Percentiles rank a stretch among this genome's conserved stretches.
These are phyloP conservation scores for Eimeria sp. DNA, from an alignment of 169 alveolate species.

Conservation along the genomic window DNA sequence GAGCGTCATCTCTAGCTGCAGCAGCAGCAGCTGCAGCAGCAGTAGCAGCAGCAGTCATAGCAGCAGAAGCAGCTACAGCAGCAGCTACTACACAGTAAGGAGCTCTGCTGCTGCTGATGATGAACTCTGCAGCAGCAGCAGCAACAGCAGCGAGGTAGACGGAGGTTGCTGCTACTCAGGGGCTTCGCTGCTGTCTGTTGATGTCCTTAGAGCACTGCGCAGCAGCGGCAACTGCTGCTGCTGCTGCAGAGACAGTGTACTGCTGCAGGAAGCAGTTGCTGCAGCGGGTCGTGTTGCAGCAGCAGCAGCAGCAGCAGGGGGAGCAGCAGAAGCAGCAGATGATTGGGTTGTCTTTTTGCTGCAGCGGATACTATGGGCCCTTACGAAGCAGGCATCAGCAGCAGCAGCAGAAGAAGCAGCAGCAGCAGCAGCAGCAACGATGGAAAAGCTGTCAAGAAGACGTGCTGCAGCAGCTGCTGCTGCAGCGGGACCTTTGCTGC, in stretches of 20 bases:
- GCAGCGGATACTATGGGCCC: slow-evolving; percentile 30
- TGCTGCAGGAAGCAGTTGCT: slow-evolving; percentile 64
- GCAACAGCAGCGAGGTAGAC: slow-evolving; percentile 6
- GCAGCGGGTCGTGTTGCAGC: slow-evolving; percentile 25
- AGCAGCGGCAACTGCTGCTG: slow-evolving; percentile 38
- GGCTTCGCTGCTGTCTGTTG: background rate
- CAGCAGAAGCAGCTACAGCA: slow-evolving; percentile 5
- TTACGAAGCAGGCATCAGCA: slow-evolving; percentile 16
- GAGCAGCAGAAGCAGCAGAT: slow-evolving; percentile 27
- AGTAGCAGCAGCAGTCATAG: slow-evolving; percentile 47
- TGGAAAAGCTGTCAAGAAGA: background rate
- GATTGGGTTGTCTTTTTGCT: background rate
- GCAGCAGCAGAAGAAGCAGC: slow-evolving; percentile 48
- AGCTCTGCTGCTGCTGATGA: slow-evolving; percentile 36
- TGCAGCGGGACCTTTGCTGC: slow-evolving; percentile 5
- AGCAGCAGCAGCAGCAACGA: slow-evolving; percentile 12
- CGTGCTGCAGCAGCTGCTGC: slow-evolving; percentile 31
- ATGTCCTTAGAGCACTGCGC: slow-evolving; percentile 15
- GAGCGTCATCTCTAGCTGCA: slow-evolving; percentile 8
- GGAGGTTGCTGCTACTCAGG: slow-evolving; percentile 1
- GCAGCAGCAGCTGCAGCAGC: slow-evolving; percentile 45
- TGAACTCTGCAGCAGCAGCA: slow-evolving; percentile 48
- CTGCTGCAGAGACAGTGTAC: slow-evolving; percentile 34
- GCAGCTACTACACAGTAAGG: slow-evolving; percentile 52
- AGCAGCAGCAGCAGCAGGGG: slow-evolving; percentile 4